Evolutionary conservation across 768 basidiomycete genomes (phyloP).

Genomic region (Lentinula edodes): DNA sequence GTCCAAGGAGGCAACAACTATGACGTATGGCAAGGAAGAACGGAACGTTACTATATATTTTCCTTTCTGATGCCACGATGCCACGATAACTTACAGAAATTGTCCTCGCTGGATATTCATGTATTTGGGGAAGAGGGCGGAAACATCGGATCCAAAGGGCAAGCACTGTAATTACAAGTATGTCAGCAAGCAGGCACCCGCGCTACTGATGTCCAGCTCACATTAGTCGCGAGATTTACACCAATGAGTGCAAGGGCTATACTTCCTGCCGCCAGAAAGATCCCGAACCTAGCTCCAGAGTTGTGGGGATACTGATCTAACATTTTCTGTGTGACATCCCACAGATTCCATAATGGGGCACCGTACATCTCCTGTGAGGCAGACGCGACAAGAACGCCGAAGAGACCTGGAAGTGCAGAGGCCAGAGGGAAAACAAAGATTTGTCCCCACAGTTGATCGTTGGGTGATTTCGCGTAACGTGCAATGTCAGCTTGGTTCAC

Average conservation of each 20-base stretch:
- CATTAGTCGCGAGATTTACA: slow-evolving; percentile 10
- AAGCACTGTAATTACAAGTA: slow-evolving; percentile 1
- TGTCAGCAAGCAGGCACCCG: not conserved
- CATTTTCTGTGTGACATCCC: slow-evolving; percentile 9
- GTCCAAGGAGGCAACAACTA: slow-evolving; percentile 10
- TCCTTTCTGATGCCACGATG: not conserved
- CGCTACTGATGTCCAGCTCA: not conserved
- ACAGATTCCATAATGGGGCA: slow-evolving; percentile 8
- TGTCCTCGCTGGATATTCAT: slow-evolving; percentile 14
- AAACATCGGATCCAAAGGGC: slow-evolving; percentile 12
- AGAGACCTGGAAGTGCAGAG: slow-evolving; percentile 9
- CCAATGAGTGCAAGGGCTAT: slow-evolving; percentile 10
- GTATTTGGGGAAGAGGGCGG: slow-evolving; percentile 12
- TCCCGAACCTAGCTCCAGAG: slow-evolving; percentile 6
- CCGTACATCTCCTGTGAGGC: slow-evolving; percentile 9
- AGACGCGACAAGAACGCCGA: slow-evolving; percentile 8
- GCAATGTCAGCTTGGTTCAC: slow-evolving; percentile 11
- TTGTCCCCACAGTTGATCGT: slow-evolving; percentile 10
- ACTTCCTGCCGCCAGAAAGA: slow-evolving; percentile 7
- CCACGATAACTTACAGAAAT: slow-evolving; percentile 2
- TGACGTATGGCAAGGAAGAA: not conserved
- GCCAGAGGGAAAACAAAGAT: slow-evolving; percentile 9
- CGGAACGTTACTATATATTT: not conserved
- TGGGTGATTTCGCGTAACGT: slow-evolving; percentile 7
- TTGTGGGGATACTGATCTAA: slow-evolving; percentile 9